Conservation (phyloP, 371 early-diverging fungal genomes). For the Saksenaea vasiformis region DNA sequence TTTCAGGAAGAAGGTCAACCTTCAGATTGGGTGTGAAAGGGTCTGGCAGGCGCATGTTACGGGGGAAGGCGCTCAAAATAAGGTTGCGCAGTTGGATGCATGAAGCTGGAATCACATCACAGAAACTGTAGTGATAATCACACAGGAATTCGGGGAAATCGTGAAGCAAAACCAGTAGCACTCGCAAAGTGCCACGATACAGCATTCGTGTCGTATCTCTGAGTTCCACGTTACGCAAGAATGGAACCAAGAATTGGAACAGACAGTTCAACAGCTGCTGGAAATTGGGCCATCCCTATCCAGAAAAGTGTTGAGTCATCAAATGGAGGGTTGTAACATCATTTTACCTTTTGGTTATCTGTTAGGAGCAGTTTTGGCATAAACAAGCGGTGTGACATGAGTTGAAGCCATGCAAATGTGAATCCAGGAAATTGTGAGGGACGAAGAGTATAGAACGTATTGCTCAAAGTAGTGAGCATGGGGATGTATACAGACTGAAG, state of each 20-base stretch:
- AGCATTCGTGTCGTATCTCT: constrained; percentile 79
- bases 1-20: constrained; percentile 88
- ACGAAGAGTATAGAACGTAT: constrained; percentile 82
- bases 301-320: background rate
- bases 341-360: constrained; percentile 65
- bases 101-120: constrained; percentile 89
- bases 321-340: too few species aligned
- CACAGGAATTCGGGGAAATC: constrained; percentile 98
- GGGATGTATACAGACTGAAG: constrained; percentile 73
- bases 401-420: constrained; percentile 94
- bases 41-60: constrained; percentile 94
- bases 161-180: constrained; percentile 91
- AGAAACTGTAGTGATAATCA: constrained; percentile 89
- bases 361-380: constrained; percentile 85
- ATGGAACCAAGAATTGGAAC: constrained; percentile 88
- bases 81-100: constrained; percentile 96
- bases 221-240: constrained; percentile 69
- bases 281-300: constrained; percentile 86
- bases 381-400: constrained; percentile 90
- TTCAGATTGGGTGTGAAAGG: constrained; percentile 96
- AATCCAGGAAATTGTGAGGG: constrained; percentile 94
- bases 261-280: constrained; percentile 79
- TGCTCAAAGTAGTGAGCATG: constrained; percentile 72
- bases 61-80: constrained; percentile 95
- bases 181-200: constrained; percentile 90